Base-by-base conservation (phyloP, 495 filamentous ascomycete species). In the Thermothielavioides terrestris region DNA sequence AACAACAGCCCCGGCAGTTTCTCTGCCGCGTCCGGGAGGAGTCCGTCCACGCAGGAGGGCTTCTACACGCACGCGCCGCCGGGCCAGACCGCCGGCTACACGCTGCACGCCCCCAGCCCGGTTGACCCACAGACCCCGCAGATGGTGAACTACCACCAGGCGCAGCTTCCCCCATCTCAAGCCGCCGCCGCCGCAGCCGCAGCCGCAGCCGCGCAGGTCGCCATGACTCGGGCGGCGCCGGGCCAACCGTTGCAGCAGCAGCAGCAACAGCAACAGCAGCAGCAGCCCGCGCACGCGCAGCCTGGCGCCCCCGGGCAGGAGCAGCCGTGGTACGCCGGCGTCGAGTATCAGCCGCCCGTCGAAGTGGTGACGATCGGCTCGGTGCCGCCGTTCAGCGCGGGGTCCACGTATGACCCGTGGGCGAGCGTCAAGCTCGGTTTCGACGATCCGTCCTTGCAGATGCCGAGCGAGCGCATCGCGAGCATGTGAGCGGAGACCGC, bases 1-100 rank as follows among this genome's bases (percentile, higher is more conserved):
- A 31, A 75, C 39, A 71, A 57, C 53, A 78, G 75, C 55, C 76
- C 78, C 7, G 68, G 65, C 46, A 71, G 66, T 50, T 78, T 73
- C 59, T 77, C 76, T 6, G 62, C 67, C 12, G 69, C 66, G 12
- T 63, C 67, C 6, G 67, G 62, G 26, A 61, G 64, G 22, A 74
- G 69, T 32, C 67, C 73, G 6, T 63, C 71, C 5, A 60, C 66
- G 5, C 69, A 71, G 41, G 69, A 73, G 7, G 67, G 63, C 25
- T 74, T 68, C 49, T 77, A 75, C 55, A 69, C 68, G 3, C 68
- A 70, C 32, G 66, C 69, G 25, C 64, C 70, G 5, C 63, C 68
- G 6, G 42, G 53, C 6, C 72, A 72, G 42, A 40, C 64, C 11
- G 58, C 69, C 6, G 60, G 65, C 2, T 74, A 74, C 41, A 53